Base-by-base conservation (phyloP, 371 early-diverging fungal genomes). In the Dinochytrium kinnereticum region DNA sequence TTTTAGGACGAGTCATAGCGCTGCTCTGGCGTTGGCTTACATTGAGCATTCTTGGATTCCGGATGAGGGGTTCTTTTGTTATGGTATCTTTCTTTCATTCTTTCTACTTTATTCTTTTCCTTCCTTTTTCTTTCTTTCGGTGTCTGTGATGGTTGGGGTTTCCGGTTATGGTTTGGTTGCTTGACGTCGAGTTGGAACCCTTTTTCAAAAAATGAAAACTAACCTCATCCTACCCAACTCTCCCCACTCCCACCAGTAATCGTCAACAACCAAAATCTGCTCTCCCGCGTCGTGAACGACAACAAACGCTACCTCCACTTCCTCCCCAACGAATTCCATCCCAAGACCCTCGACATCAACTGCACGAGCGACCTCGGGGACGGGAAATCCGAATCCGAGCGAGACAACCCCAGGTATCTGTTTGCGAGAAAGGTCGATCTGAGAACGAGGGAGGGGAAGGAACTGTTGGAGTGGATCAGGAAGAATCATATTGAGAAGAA, bases 11-110 rank as follows among this genome's bases (percentile, higher is more conserved):
- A 61, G 74, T 28, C 17, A 39, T 3, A 69, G 66, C 1, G 78
- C 74, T 15, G 36, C 73, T 28, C 59, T 70, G 28, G 55, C 76
- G 37, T 74, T 85, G 26, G 82, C 85, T 0, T 78, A 69, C 55
- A 71, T 80, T 67, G 85, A 85, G 76, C 77, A 80, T 61, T 57
- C 76, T 0, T 76, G 53, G 69, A 78, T 79, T 55, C 82, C 85
- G 1, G 81, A 82, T 50, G 83, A 85, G 61, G 39, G 67, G 2
- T 81, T 76, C 69, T 82, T 85, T 67, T 64, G 78, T 10, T 78
- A 75, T 7, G 80, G 80, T 81, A 61, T 33, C 61, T 19, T 36
- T 5, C 49, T 44, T 44, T 21, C 13, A 21, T 13, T 13, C 49
- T 44, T 44, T 10, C 49, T 13, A 44, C 10, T 44, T 44, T 44